phyloP scores from a whole-genome alignment of 1,284 basidiomycete genomes.

The Mycena sp. region DNA sequence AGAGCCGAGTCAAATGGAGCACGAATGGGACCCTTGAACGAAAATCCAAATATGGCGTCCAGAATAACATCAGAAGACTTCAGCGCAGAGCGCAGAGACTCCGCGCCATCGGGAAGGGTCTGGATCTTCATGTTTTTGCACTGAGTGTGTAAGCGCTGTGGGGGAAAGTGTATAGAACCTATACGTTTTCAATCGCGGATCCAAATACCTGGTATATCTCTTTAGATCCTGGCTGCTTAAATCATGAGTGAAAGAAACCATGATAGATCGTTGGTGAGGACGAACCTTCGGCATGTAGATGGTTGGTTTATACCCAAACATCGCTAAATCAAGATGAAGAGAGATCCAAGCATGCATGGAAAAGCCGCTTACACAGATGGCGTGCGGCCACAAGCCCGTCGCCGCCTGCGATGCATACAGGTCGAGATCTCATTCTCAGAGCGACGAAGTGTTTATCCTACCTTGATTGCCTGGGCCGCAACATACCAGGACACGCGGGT shows the following conservation, averaged over 20 bases:
- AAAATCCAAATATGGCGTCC: constrained; percentile 98
- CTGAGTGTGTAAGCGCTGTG: constrained; percentile 83
- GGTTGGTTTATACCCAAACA: constrained; percentile 88
- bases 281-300: constrained; percentile 92
- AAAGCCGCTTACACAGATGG: constrained; percentile 78
- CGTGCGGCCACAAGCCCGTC: constrained; percentile 97
- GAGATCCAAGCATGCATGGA: not conserved
- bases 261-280: not conserved
- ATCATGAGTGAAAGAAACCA: not conserved
- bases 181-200: not conserved
- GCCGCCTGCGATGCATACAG: constrained; percentile 61
- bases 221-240: constrained; percentile 79
- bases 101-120: constrained; percentile 59
- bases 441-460: constrained; percentile 20
- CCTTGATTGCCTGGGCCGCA: constrained; percentile 98
- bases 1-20: constrained; percentile 88
- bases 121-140: constrained; percentile 82
- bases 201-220: constrained; percentile 81
- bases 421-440: not conserved
- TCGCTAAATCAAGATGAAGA: constrained; percentile 56
- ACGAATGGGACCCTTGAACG: constrained; percentile 90
- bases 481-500: constrained; percentile 86
- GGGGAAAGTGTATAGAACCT: not conserved
- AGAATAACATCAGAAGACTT: constrained; percentile 84
- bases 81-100: constrained; percentile 62